Percentiles rank a stretch among this genome's conserved stretches.
These are phyloP conservation scores for Aspergillus brasiliensis DNA, from an alignment of 2,329 filamentous ascomycete genomes.

Conservation along the genomic window DNA sequence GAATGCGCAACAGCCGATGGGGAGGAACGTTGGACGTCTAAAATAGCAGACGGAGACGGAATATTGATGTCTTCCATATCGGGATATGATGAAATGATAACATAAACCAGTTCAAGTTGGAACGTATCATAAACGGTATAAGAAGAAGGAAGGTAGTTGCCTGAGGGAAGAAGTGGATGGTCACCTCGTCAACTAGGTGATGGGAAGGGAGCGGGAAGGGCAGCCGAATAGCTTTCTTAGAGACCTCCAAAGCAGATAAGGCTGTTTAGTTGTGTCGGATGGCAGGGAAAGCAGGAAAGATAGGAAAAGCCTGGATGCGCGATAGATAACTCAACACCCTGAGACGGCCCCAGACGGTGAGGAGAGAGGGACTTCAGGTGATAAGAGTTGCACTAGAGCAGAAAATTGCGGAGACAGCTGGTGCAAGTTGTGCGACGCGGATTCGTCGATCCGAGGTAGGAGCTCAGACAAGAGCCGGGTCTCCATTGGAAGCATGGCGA, in stretches of 20 bases:
- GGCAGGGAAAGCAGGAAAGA: slow-evolving; percentile 13
- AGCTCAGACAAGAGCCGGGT: slow-evolving; percentile 18
- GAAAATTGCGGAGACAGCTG: slow-evolving; percentile 28
- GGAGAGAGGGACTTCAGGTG: slow-evolving; percentile 24
- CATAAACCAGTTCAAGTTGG: slow-evolving; percentile 11
- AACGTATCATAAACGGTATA: not conserved
- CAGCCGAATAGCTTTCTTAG: not conserved
- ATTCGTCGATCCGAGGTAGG: slow-evolving; percentile 24
- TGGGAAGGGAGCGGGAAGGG: not conserved
- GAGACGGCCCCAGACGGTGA: slow-evolving; percentile 20
- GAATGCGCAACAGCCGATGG: slow-evolving; percentile 26
- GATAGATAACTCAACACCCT: slow-evolving; percentile 25
- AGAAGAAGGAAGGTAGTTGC: not conserved
- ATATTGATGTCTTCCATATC: slow-evolving; percentile 63
- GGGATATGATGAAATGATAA: slow-evolving; percentile 14
- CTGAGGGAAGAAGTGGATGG: not conserved
- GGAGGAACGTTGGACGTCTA: slow-evolving; percentile 37
- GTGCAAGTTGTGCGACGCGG: slow-evolving; percentile 23
- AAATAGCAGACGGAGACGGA: slow-evolving; percentile 60
- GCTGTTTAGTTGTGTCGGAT: slow-evolving; percentile 11
- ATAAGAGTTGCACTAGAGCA: slow-evolving; percentile 24
- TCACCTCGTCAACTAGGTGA: not conserved
- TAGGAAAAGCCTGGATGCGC: slow-evolving; percentile 14
- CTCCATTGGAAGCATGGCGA: slow-evolving; percentile 11
- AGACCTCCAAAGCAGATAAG: slow-evolving; percentile 17